These are phyloP conservation scores for Candida caryicola DNA, from an alignment of 805 yeast genomes.

Conservation along the genomic window DNA sequence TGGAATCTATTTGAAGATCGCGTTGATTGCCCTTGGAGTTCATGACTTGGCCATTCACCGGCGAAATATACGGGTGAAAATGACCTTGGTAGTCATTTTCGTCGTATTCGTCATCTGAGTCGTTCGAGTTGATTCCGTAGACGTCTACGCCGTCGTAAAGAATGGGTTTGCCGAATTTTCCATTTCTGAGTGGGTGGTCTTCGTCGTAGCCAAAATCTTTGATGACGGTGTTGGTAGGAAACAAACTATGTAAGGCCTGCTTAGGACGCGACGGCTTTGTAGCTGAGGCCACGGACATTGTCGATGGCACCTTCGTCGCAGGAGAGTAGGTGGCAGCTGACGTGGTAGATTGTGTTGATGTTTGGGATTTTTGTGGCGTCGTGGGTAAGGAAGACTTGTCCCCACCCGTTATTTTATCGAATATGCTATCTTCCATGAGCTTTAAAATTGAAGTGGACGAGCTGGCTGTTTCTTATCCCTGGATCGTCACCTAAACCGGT, in stretches of 20 bases:
- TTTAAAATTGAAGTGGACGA: background rate
- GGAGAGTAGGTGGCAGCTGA: too few relatives aligned
- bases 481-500: background rate
- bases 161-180: constrained; percentile 16
- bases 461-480: background rate
- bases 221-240: constrained; percentile 20
- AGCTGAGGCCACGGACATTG: background rate
- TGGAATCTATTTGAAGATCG: constrained; percentile 2
- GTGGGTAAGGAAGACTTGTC: background rate
- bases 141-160: constrained; percentile 11
- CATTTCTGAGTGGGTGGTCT: constrained; percentile 18
- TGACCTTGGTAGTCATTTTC: constrained; percentile 6
- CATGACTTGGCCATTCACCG: constrained; percentile 6
- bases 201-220: constrained; percentile 23
- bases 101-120: constrained; percentile 8
- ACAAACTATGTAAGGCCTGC: constrained; percentile 4
- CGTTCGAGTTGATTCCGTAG: constrained; percentile 6
- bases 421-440: background rate
- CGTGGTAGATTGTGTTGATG: too few relatives aligned
- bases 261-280: constrained; percentile 1
- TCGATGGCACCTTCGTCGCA: too few relatives aligned
- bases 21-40: background rate
- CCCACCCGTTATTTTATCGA: too few relatives aligned
- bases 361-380: background rate
- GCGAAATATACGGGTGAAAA: constrained; percentile 9